phyloP scores from a whole-genome alignment of 192 early-diverging fungal species.

The Rhizophagus clarus region DNA sequence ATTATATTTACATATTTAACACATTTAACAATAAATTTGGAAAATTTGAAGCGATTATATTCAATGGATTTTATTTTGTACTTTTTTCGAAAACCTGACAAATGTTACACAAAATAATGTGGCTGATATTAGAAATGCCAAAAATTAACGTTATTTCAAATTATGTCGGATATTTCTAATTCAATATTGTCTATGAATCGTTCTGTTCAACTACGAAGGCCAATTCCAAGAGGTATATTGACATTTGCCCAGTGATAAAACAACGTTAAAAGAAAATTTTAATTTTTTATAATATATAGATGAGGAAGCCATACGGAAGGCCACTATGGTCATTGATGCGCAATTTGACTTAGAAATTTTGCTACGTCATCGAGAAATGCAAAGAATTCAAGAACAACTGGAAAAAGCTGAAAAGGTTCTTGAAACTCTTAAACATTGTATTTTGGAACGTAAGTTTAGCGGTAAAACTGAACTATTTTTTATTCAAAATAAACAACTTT shows the following conservation, averaged over 20 bases:
- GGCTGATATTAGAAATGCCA: too few species aligned
- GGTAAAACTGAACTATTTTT: background rate
- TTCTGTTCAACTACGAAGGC: background rate
- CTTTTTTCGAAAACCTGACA: too few species aligned
- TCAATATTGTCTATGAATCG: too few species aligned
- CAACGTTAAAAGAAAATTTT: background rate
- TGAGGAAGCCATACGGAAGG: background rate
- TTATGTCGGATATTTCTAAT: too few species aligned
- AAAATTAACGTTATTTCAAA: too few species aligned
- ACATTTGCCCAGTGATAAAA: too few species aligned
- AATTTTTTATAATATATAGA: background rate
- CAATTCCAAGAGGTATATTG: background rate
- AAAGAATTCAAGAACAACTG: slow-evolving; percentile 63
- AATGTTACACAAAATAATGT: too few species aligned
- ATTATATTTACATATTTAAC: too few species aligned
- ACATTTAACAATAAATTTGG: too few species aligned
- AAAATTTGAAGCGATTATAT: too few species aligned
- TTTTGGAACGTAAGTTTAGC: slow-evolving; percentile 53
- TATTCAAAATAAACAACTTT: background rate
- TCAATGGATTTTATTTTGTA: too few species aligned
- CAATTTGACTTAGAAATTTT: slow-evolving; percentile 82
- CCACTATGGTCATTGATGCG: slow-evolving; percentile 40
- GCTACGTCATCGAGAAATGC: slow-evolving; percentile 67
- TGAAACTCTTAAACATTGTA: slow-evolving; percentile 54
- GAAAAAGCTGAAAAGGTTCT: slow-evolving; percentile 60